Percentiles rank a stretch among this genome's conserved stretches.
Evolutionary conservation across 805 yeast species (phyloP).

Genomic region (Nakazawaea molendinolei): DNA sequence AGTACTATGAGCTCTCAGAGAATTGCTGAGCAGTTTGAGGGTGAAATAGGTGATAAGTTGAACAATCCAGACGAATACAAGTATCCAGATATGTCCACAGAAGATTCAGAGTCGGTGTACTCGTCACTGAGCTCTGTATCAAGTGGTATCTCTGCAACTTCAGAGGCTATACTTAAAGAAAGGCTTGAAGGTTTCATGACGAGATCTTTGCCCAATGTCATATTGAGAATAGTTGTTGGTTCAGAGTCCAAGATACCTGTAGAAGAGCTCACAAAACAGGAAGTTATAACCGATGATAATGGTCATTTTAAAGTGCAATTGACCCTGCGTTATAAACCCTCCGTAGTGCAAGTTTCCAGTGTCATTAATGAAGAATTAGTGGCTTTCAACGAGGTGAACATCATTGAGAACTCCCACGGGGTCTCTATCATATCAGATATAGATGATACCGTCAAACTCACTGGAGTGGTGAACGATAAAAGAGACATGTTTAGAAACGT

Average conservation of each 20-base stretch:
- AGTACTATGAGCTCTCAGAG: too few species aligned
- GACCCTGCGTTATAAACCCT: constrained; percentile 54
- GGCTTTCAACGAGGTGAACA: constrained; percentile 36
- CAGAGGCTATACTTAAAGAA: constrained; percentile 48
- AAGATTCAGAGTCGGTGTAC: constrained; percentile 8
- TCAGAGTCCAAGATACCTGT: constrained; percentile 31
- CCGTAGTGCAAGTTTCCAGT: constrained; percentile 45
- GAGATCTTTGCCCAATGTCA: constrained; percentile 53
- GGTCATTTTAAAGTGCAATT: constrained; percentile 61
- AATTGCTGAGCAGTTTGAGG: constrained; percentile 29
- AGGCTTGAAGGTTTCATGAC: constrained; percentile 69
- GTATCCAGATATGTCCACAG: constrained; percentile 12
- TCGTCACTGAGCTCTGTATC: constrained; percentile 17
- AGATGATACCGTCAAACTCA: constrained; percentile 87
- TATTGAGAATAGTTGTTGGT: constrained; percentile 48
- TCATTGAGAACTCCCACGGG: constrained; percentile 27
- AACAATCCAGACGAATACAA: constrained; percentile 20
- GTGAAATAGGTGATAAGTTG: constrained; percentile 28
- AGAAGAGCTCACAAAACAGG: constrained; percentile 22
- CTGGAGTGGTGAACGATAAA: constrained; percentile 88
- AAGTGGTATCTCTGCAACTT: constrained; percentile 5
- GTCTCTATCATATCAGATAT: constrained; percentile 81
- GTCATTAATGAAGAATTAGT: constrained; percentile 39
- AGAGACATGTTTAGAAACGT: constrained; percentile 76
- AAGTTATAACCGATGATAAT: constrained; percentile 48